Evolutionary conservation across 768 basidiomycete species (phyloP).

Genomic region (Rhodosporidiobolus odoratus): DNA sequence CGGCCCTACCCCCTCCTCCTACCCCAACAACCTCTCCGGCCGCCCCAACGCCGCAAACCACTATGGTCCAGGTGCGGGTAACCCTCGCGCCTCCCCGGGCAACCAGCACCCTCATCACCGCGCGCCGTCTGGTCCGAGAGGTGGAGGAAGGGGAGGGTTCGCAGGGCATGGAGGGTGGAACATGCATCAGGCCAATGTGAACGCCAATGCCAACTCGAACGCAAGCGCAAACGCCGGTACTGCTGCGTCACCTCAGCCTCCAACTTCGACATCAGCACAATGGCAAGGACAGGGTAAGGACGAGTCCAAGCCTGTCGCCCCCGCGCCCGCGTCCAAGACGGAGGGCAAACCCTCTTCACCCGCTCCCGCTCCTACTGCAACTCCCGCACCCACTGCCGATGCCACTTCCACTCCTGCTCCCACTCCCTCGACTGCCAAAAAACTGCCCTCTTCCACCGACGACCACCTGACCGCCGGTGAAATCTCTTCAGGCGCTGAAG

Average conservation of each 20-base stretch:
- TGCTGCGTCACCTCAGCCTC: neutral
- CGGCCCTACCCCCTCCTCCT: neutral
- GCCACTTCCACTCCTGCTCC: neutral
- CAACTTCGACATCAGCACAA: no score
- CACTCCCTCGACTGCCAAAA: no score
- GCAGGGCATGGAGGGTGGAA: conserved; percentile 2
- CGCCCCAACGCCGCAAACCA: neutral
- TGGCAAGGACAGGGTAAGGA: no score
- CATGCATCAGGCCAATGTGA: neutral
- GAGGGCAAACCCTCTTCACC: neutral
- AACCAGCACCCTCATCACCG: conserved; percentile 6
- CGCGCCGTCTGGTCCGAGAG: neutral
- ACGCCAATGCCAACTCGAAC: neutral
- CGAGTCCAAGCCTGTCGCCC: neutral
- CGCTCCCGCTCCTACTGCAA: neutral
- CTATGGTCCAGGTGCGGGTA: neutral
- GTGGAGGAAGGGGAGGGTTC: neutral
- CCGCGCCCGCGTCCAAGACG: neutral
- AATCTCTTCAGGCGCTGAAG: neutral
- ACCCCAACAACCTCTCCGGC: neutral
- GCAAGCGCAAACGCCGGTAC: no score
- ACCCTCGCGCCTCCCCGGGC: neutral
- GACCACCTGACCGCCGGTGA: no score
- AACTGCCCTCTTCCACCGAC: no score
- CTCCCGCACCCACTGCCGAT: neutral